These are phyloP conservation scores for Sarcomyxa edulis DNA, from an alignment of 768 basidiomycete species.

Conservation along the genomic window DNA sequence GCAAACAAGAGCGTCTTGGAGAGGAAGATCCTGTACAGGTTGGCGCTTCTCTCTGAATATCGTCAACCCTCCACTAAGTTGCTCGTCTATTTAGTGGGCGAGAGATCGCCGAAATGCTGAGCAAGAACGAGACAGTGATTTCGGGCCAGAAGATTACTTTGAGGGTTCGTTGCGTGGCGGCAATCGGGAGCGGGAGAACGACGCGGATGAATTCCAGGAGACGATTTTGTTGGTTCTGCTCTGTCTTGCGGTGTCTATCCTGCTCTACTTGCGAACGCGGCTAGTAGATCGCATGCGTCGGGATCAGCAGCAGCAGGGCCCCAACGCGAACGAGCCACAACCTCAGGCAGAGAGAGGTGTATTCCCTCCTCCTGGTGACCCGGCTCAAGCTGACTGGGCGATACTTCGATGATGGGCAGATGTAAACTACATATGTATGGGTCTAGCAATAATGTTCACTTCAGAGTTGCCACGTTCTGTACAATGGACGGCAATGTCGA, in stretches of 20 bases:
- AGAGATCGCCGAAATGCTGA: conserved; percentile 68
- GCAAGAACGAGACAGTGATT: conserved; percentile 67
- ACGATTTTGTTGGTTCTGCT: conserved; percentile 74
- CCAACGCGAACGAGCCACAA: conserved; percentile 10
- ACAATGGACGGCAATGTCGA: too few species aligned
- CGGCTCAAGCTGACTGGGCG: conserved; percentile 62
- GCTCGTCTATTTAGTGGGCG: conserved; percentile 55
- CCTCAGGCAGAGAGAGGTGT: conserved; percentile 36
- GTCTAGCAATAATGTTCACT: too few species aligned
- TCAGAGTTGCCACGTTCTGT: too few species aligned
- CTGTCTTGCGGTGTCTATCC: conserved; percentile 64
- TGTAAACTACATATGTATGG: too few species aligned
- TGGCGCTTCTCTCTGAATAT: conserved; percentile 12
- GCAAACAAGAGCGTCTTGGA: conserved; percentile 27
- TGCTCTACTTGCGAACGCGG: conserved; percentile 76
- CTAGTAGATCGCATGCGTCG: conserved; percentile 69
- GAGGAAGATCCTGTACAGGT: conserved; percentile 77
- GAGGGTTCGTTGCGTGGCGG: conserved; percentile 60
- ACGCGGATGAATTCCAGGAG: conserved; percentile 68
- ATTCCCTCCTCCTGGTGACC: conserved; percentile 62
- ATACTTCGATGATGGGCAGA: conserved; percentile 39
- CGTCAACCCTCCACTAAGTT: background rate
- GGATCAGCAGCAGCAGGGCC: conserved; percentile 39
- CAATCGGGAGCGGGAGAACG: conserved; percentile 52
- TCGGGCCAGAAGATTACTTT: conserved; percentile 80